Conservation (phyloP, 2,329 filamentous ascomycete genomes). For the Aspergillus sp. region DNA sequence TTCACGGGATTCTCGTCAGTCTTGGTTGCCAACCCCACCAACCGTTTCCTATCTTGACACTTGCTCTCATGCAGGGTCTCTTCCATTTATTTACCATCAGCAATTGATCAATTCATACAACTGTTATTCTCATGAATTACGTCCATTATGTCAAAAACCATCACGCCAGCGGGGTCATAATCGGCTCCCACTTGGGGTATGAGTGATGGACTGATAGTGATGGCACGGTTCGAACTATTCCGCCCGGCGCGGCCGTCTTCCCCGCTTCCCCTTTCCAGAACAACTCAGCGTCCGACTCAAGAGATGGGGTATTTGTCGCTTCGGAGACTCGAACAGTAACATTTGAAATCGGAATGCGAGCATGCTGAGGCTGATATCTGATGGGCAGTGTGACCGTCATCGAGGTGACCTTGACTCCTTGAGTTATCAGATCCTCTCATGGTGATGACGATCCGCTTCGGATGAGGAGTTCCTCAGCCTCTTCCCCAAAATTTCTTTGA, state of each 20-base stretch:
- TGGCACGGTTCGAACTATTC: not conserved
- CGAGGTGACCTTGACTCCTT: not conserved
- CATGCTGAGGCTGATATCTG: not conserved
- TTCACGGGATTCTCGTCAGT: not conserved
- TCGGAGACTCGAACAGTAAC: not conserved
- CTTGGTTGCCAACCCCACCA: constrained; percentile 7
- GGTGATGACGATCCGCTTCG: constrained; percentile 5
- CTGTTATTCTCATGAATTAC: not conserved
- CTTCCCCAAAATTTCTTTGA: constrained; percentile 2
- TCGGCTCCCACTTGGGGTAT: not conserved
- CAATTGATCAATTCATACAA: not conserved
- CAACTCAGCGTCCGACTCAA: not conserved
- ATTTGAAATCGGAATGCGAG: not conserved
- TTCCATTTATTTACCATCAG: not conserved
- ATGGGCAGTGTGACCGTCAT: not conserved
- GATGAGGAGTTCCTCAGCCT: constrained; percentile 1
- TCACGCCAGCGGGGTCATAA: not conserved
- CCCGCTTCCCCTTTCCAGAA: constrained; percentile 16
- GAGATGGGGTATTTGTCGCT: not conserved
- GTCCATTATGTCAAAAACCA: not conserved
- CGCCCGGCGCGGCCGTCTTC: constrained; percentile 11
- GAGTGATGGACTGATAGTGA: not conserved
- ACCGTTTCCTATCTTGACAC: not conserved
- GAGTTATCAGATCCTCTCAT: not conserved
- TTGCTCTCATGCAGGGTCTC: not conserved